Base-by-base conservation (phyloP, 352 stramenopile species). In the Phytopythium vexans region DNA sequence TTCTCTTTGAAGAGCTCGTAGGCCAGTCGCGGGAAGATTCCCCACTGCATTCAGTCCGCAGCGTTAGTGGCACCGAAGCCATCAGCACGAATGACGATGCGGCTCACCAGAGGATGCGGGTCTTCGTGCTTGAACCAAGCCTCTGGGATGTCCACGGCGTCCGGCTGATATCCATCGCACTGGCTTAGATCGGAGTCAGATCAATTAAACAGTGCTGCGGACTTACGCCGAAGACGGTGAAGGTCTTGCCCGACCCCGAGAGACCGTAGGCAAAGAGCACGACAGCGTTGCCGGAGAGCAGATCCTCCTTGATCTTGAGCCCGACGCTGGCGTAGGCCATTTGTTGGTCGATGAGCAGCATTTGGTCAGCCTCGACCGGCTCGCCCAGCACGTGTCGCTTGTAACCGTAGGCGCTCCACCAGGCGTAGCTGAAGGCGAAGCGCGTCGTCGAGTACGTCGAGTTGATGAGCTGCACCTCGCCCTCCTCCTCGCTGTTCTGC, bases 1-100 rank as follows among this genome's bases (percentile, higher is more conserved):
- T 97, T 97, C 58, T 97, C 85, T 58, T 96, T 83, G 68, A 98
- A 98, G 31, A 98, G 55, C 41, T 98, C 88, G 68, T 97, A 98
- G 12, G 90, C 93, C 8, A 97, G 71, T 3, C 86, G 85, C 16
- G 89, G 88, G 60, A 97, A 97, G 56, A 97, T 89, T 12, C 90
- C 91, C 91, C 91, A 97, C 78, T 87, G 36, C 21, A 27, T 27
- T 27, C 21, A 27, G 21, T 27, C 21, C 21, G 21, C 21, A 27
- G 21, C 21, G 21, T 27, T 27, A 27, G 21, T 27, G 21, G 0
- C 16, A 47, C 40, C 39, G 31, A 16, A 36, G 3, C 9, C 32
- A 27, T 43, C 3, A 52, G 5, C 6, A 11, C 15, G 2, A 21
- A 51, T 35, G 35, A 3, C 8, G 15, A 35, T 16, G 8, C 14